Base-by-base conservation (phyloP, 257 asterid species). In the Nicotiana noctiflora region DNA sequence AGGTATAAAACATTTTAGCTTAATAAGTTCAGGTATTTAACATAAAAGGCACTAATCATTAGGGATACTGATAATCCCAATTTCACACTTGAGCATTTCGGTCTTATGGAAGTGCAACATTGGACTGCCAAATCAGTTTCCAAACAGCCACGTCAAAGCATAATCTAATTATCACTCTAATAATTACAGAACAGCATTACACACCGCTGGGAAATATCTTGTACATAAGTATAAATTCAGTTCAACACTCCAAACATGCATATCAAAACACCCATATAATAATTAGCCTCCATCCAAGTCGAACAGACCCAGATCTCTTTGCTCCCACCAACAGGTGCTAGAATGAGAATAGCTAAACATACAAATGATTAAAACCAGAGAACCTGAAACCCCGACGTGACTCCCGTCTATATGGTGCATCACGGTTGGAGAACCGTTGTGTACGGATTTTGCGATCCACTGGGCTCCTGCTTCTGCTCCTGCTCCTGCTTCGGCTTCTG, bases 341-440 rank as follows among this genome's bases (percentile, higher is more conserved):
- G 85, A 83, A 88, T 25, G 56, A 75, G 68, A 83, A 89, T 40
- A 84, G 82, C 44, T 49, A 85, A 81, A 79, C 84, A 88, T 79
- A 83, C 82, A 84, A 88, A 89, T 84, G 75, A 84, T 88, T 83
- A 80, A 23, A 86, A 85, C 94, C 88, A 85, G 83, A 88, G 82
- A 91, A 95, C 99, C 99, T 95, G 99, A 86, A 93, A 79, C 97
- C 97, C 93, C 90, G 89, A 44, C 93, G 90, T 64, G 92, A 70
- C 82, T 95, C 98, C 86, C 97, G 89, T 14, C 90, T 92, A 88
- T 95, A 95, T 14, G 99, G 98, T 67, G 97, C 97, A 85, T 95
- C 98, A 77, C 98, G 99, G 84, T 95, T 87, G 61, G 97, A 90
- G 90, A 84, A 82, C 57, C 97, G 96, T 62, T 91, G 90, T 76